A percentile compares a stretch with the other conserved stretches of the same genome.
Conservation (phyloP, 306 rosid genomes). For the Vigna reflexopilosa region DNA sequence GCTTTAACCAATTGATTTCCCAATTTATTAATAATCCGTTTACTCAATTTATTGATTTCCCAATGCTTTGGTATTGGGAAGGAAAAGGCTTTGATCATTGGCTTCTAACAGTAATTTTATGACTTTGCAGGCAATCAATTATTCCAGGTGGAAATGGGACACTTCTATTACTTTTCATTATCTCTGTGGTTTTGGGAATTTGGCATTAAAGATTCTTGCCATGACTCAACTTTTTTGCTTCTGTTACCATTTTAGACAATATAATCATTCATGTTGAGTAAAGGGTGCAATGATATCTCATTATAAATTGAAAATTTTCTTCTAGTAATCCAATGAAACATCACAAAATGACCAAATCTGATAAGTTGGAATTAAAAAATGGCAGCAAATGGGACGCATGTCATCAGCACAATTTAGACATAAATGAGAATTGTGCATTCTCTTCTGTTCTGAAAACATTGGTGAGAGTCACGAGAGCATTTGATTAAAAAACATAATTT, state of each 20-base stretch:
- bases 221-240: background rate
- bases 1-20: background rate
- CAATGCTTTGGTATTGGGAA: slow-evolving; percentile 2
- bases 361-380: background rate
- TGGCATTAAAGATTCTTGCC: slow-evolving; percentile 39
- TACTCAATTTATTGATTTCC: slow-evolving; percentile 1
- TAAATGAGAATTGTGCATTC: no score
- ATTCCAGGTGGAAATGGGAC: slow-evolving; percentile 51
- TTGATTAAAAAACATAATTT: no score
- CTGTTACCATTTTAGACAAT: no score
- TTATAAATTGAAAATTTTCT: background rate
- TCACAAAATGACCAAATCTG: background rate
- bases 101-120: background rate
- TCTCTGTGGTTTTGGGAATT: slow-evolving; percentile 46
- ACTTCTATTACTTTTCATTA: slow-evolving; percentile 41
- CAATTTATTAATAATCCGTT: background rate
- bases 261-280: background rate
- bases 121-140: slow-evolving; percentile 39
- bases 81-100: background rate
- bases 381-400: no score
- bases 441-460: no score
- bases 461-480: no score
- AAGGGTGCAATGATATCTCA: background rate
- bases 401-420: no score
- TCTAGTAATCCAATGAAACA: background rate